Base-by-base conservation (phyloP, 441 rosid genomes). In the Raphanus hybrid region DNA sequence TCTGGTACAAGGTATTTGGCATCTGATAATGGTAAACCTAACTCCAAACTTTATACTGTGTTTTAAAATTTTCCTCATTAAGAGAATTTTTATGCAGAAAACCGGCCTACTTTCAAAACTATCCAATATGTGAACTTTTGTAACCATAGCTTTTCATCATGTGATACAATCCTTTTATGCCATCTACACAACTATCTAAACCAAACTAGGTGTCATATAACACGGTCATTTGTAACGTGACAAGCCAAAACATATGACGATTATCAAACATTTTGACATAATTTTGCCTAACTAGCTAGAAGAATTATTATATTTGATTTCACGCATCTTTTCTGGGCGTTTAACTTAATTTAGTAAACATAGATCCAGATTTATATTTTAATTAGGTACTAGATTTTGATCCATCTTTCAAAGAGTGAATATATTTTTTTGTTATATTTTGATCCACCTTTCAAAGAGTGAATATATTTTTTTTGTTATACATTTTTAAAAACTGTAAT, bases 1-100 rank as follows among this genome's bases (percentile, higher is more conserved):
- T 78, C 70, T 61, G 41, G 48, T 37, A 52, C 39, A 61, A 73
- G 69, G 27, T 23, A 61, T 67, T 35, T 18, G 61, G 61, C 18
- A 18, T 55, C 27, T 59, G 48, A 78, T 72, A 67, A 52, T 73
- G 48, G 81, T 78, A 78, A 68, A 73, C 82, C 82, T 68, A 78
- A 78, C 74, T 73, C 73, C 74, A 67, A 52, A 67, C 78, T 78
- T 78, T 78, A 27, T 52, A 3, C 26, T 37, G 58, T 54, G 52
- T 73, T 78, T 58, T 8, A 35, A 43, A 20, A 4, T 66, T 23
- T 78, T 66, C 67, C 11, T 34, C 43, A 67, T 66, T 45, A 34
- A 65, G 35, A 65, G 34, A 39, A 66, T 20, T 76, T 76, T 34
- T 14, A 64, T 58, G 57, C 35, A 58, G 73, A 60, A 71, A 76